These are phyloP conservation scores for Anthracocystis panici-leucophaei DNA, from an alignment of 1,284 basidiomycete species.

Conservation along the genomic window DNA sequence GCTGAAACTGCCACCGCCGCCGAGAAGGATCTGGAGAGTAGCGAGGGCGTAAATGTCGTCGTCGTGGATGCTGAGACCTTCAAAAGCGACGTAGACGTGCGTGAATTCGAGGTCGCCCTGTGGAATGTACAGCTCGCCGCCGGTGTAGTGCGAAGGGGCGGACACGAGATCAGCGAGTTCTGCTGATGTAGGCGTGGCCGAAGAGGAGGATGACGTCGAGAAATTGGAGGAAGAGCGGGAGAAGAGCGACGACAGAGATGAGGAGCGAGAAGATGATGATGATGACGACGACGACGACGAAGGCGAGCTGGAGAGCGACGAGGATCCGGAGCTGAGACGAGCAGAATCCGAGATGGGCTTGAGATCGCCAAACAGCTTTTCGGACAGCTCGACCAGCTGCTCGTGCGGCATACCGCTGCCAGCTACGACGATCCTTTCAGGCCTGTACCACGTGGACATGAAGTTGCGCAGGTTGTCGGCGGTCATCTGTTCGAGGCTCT, in stretches of 20 bases:
- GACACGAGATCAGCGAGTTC: conserved; percentile 64
- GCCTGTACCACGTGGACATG: conserved; percentile 86
- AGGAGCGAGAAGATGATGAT: conserved; percentile 74
- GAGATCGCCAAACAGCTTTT: conserved; percentile 83
- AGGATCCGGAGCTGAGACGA: conserved; percentile 17
- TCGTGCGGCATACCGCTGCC: conserved; percentile 92
- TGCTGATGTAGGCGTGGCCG: conserved; percentile 41
- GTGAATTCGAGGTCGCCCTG: conserved; percentile 81
- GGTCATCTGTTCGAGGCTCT: conserved; percentile 81
- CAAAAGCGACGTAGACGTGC: conserved; percentile 92
- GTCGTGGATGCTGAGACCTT: conserved; percentile 91
- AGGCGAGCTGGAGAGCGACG: conserved; percentile 33
- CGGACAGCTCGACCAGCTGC: conserved; percentile 83
- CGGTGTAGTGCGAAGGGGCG: conserved; percentile 80
- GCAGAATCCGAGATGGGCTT: conserved; percentile 20
- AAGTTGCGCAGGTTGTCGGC: conserved; percentile 77
- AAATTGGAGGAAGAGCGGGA: conserved; percentile 72
- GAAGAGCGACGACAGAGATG: conserved; percentile 69
- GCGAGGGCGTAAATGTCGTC: conserved; percentile 94
- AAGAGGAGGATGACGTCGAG: conserved; percentile 56
- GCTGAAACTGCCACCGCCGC: conserved; percentile 94
- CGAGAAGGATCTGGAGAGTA: conserved; percentile 92
- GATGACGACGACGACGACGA: conserved; percentile 51
- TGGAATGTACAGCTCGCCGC: conserved; percentile 80
- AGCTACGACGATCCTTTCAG: conserved; percentile 93